These are phyloP conservation scores for Trichoderma gracile DNA, from an alignment of 2,329 filamentous ascomycete genomes.

Conservation along the genomic window DNA sequence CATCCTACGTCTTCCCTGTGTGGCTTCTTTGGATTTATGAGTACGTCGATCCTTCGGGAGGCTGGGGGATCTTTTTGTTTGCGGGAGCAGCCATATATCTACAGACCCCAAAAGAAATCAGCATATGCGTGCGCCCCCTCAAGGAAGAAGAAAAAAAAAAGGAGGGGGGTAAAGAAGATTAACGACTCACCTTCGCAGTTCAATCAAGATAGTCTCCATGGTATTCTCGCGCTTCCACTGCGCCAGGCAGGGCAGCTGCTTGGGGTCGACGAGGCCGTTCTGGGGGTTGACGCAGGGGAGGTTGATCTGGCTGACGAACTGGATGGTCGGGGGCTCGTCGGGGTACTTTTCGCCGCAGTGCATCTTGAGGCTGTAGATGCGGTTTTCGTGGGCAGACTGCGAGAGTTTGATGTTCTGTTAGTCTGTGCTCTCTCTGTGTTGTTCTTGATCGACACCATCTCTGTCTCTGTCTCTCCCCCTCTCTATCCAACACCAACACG, in stretches of 20 bases:
- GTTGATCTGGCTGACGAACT: conserved; percentile 93
- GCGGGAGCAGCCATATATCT: conserved; percentile 91
- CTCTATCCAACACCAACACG: no score
- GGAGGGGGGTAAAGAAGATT: neutral
- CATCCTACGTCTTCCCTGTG: neutral
- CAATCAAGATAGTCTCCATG: conserved; percentile 91
- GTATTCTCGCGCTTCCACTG: conserved; percentile 93
- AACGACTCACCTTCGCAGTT: conserved; percentile 68
- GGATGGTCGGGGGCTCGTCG: conserved; percentile 81
- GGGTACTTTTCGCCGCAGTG: conserved; percentile 90
- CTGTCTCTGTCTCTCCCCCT: no score
- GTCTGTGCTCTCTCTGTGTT: conserved; percentile 5
- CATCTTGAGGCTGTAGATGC: conserved; percentile 98
- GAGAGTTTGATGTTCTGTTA: no score
- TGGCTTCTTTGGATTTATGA: conserved; percentile 30
- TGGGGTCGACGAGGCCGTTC: conserved; percentile 81
- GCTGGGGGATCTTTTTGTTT: conserved; percentile 95
- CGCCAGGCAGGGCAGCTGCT: conserved; percentile 78
- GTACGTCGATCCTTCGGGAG: conserved; percentile 73
- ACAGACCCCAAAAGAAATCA: neutral
- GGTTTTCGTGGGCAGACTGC: conserved; percentile 94
- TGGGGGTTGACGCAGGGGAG: conserved; percentile 86
- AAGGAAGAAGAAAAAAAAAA: neutral
- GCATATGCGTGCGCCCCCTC: neutral
- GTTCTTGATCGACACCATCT: no score